Evolutionary conservation across 805 yeast genomes (phyloP).

Genomic region (Schwanniomyces polymorphus): DNA sequence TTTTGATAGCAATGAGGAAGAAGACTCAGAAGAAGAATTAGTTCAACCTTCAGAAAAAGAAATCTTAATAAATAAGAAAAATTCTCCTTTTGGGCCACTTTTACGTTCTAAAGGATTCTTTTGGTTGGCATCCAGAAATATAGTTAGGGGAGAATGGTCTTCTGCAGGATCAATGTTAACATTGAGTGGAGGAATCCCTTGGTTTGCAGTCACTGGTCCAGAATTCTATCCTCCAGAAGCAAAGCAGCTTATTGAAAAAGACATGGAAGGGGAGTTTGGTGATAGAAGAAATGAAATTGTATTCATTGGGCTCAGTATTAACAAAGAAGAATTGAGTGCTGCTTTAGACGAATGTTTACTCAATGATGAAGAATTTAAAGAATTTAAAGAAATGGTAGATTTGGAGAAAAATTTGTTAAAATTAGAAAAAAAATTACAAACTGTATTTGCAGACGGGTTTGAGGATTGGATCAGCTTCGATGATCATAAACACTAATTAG

Average conservation of each 20-base stretch:
- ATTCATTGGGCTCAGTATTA: constrained; percentile 40
- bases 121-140: constrained; percentile 44
- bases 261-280: constrained; percentile 39
- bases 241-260: constrained; percentile 26
- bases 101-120: constrained; percentile 40
- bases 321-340: constrained; percentile 23
- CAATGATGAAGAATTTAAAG: constrained; percentile 34
- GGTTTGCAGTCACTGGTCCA: constrained; percentile 37
- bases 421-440: constrained; percentile 28
- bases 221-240: constrained; percentile 34
- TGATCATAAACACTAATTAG: not conserved
- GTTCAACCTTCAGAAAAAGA: constrained; percentile 20
- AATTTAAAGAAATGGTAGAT: constrained; percentile 24
- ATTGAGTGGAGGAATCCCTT: constrained; percentile 41
- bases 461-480: constrained; percentile 37
- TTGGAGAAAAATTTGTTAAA: constrained; percentile 25
- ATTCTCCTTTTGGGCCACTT: constrained; percentile 35
- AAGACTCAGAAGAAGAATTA: constrained; percentile 9
- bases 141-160: constrained; percentile 46
- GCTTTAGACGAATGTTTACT: constrained; percentile 39
- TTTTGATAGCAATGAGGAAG: constrained; percentile 7
- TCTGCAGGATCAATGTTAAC: constrained; percentile 45
- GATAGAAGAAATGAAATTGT: constrained; percentile 48
- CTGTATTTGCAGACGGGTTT: constrained; percentile 40
- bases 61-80: constrained; percentile 30